These are phyloP conservation scores for Conticribra guillardii DNA, from an alignment of 108 stramenopile genomes.

Conservation along the genomic window DNA sequence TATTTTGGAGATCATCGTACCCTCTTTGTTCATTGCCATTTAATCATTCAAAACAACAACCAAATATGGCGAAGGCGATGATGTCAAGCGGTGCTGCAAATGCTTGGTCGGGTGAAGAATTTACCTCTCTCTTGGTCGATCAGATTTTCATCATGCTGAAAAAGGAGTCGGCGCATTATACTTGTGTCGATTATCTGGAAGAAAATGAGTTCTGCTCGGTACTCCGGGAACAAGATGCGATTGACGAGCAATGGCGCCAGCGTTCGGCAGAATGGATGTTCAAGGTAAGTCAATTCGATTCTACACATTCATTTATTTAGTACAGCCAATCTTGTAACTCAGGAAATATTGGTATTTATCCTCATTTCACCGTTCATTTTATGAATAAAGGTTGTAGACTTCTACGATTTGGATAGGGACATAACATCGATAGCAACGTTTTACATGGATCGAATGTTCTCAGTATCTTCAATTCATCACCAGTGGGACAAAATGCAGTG, in stretches of 20 bases:
- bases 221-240: too few species aligned
- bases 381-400: too few species aligned
- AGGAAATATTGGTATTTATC: too few species aligned
- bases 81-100: background rate
- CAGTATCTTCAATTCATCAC: conserved; percentile 34
- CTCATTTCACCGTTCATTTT: too few species aligned
- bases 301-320: background rate
- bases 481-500: conserved; percentile 29
- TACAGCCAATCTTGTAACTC: background rate
- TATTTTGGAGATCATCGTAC: background rate
- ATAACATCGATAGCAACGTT: conserved; percentile 36
- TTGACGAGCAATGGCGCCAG: conserved; percentile 46
- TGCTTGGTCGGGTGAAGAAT: conserved; percentile 12
- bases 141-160: conserved; percentile 19
- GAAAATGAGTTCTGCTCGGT: background rate
- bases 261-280: conserved; percentile 51
- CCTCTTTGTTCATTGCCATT: background rate
- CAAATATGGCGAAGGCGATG: background rate
- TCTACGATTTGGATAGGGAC: conserved; percentile 41
- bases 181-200: conserved; percentile 20
- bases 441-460: conserved; percentile 43
- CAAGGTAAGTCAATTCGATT: conserved; percentile 23
- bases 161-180: conserved; percentile 5
- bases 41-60: background rate
- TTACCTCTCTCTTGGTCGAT: conserved; percentile 16